Percentiles rank a stretch among this genome's conserved stretches.
Conservation (phyloP, 2,329 filamentous ascomycete genomes). For the Didymella sp. region DNA sequence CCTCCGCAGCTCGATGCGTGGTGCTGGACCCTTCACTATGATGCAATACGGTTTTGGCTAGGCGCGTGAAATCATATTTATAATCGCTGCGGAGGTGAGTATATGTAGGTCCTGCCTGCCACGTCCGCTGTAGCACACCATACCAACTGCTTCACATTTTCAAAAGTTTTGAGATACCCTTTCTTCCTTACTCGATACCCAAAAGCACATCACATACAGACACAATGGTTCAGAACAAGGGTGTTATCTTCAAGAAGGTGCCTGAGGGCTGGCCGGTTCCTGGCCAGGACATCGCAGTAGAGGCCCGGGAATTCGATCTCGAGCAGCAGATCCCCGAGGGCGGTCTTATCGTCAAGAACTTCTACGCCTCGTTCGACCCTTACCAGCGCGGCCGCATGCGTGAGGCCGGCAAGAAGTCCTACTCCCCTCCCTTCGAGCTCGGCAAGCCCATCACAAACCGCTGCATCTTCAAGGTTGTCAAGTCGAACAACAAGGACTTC, state of each 20-base stretch:
- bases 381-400: slow-evolving; percentile 86
- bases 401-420: slow-evolving; percentile 68
- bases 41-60: slow-evolving; percentile 17
- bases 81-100: slow-evolving; percentile 5
- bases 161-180: slow-evolving; percentile 1
- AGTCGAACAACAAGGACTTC: slow-evolving; percentile 70
- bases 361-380: slow-evolving; percentile 81
- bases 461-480: slow-evolving; percentile 72
- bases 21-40: slow-evolving; percentile 12
- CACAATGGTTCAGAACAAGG: slow-evolving; percentile 71
- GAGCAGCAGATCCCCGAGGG: slow-evolving; percentile 64
- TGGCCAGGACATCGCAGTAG: slow-evolving; percentile 73
- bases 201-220: slow-evolving; percentile 8
- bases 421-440: slow-evolving; percentile 67
- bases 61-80: slow-evolving; percentile 6
- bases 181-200: slow-evolving; percentile 4
- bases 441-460: slow-evolving; percentile 69
- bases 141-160: background rate
- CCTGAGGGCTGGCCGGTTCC: slow-evolving; percentile 71
- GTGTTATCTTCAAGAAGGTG: slow-evolving; percentile 73
- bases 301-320: slow-evolving; percentile 73
- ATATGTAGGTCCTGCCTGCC: slow-evolving; percentile 11
- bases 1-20: slow-evolving; percentile 1
- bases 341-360: slow-evolving; percentile 72
- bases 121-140: background rate